Evolutionary conservation across 805 yeast species (phyloP).

Genomic region (Sugiyamaella lignohabitans): DNA sequence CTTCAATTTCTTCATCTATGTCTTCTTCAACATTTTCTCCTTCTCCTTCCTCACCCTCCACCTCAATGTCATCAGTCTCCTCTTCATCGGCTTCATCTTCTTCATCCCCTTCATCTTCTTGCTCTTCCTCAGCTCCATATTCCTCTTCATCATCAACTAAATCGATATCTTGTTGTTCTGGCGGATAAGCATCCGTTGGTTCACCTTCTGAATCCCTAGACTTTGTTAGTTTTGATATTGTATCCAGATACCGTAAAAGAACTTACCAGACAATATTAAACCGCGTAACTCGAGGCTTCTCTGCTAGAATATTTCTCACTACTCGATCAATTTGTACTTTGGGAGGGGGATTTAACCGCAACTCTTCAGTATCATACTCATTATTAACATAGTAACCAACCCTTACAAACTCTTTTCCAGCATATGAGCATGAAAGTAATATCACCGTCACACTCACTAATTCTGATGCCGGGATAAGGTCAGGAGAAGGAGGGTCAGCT

Average conservation of each 20-base stretch:
- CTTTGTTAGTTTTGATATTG: no score
- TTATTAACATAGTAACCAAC: slow-evolving; percentile 98
- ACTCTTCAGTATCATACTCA: slow-evolving; percentile 89
- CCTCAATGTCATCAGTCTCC: slow-evolving; percentile 8
- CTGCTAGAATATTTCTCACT: slow-evolving; percentile 89
- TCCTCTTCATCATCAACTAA: slow-evolving; percentile 54
- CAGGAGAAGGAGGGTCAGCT: slow-evolving; percentile 97
- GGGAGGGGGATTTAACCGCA: slow-evolving; percentile 88
- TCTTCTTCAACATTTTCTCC: slow-evolving; percentile 43
- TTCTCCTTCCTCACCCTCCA: slow-evolving; percentile 27
- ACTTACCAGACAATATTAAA: slow-evolving; percentile 85
- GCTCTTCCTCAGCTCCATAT: slow-evolving; percentile 32
- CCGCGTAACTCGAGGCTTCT: slow-evolving; percentile 94
- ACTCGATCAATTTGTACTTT: slow-evolving; percentile 92
- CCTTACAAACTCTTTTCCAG: slow-evolving; percentile 89
- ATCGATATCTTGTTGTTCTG: slow-evolving; percentile 63
- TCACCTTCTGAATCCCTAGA: not conserved
- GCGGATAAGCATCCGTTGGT: slow-evolving; percentile 44
- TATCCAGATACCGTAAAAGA: slow-evolving; percentile 2
- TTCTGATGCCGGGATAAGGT: slow-evolving; percentile 91
- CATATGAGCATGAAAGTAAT: slow-evolving; percentile 84
- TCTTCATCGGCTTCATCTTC: slow-evolving; percentile 16
- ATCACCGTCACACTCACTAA: slow-evolving; percentile 93
- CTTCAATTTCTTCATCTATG: slow-evolving; percentile 39
- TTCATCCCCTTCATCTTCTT: slow-evolving; percentile 32